These are phyloP conservation scores for Geotrichum reessii DNA, from an alignment of 1,139 yeast genomes.

Conservation along the genomic window DNA sequence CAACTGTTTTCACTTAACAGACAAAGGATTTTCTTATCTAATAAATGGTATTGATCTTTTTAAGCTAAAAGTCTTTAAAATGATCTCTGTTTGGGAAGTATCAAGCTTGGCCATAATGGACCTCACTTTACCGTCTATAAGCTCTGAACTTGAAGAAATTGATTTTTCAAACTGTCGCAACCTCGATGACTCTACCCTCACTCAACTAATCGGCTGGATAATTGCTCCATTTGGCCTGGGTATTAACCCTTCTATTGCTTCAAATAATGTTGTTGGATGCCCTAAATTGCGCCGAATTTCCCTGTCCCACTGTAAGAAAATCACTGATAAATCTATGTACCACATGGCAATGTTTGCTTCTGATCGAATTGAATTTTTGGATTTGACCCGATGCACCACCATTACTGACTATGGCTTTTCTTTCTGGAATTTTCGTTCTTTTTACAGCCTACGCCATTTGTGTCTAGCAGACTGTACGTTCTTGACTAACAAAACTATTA, in stretches of 20 bases:
- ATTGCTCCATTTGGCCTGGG: slow-evolving; percentile 19
- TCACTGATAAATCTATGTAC: slow-evolving; percentile 62
- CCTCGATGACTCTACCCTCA: slow-evolving; percentile 64
- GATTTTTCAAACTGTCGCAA: slow-evolving; percentile 69
- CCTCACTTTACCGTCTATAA: slow-evolving; percentile 59
- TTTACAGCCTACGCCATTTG: slow-evolving; percentile 49
- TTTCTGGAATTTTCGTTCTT: slow-evolving; percentile 52
- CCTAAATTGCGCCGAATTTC: slow-evolving; percentile 48
- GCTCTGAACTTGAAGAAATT: slow-evolving; percentile 51
- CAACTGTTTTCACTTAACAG: slow-evolving; percentile 71
- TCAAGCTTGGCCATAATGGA: slow-evolving; percentile 80
- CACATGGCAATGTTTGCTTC: slow-evolving; percentile 57
- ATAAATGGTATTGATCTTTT: slow-evolving; percentile 68
- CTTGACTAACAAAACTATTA: slow-evolving; percentile 58
- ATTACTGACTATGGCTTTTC: slow-evolving; percentile 70
- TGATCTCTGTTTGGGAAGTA: slow-evolving; percentile 72
- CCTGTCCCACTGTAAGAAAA: slow-evolving; percentile 68
- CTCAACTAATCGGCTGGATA: slow-evolving; percentile 58
- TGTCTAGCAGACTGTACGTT: slow-evolving; percentile 69
- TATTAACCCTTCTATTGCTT: slow-evolving; percentile 15
- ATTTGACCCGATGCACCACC: slow-evolving; percentile 69
- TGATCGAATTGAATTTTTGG: slow-evolving; percentile 50
- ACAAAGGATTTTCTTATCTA: slow-evolving; percentile 64
- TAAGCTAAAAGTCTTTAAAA: slow-evolving; percentile 47
- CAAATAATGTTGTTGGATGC: slow-evolving; percentile 46